These are phyloP conservation scores for Leccinum variicolor DNA, from an alignment of 768 basidiomycete genomes.

Conservation along the genomic window DNA sequence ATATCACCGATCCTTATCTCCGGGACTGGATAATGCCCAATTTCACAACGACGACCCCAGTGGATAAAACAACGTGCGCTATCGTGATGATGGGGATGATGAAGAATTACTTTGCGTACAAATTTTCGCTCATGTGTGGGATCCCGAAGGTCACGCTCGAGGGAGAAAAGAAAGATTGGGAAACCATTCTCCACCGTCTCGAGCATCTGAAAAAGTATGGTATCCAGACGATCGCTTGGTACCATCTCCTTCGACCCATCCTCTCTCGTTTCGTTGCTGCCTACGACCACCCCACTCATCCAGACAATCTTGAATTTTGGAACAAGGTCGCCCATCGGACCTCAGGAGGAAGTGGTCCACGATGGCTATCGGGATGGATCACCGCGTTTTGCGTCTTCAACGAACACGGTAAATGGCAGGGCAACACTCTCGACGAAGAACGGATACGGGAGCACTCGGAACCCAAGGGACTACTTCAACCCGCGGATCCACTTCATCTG, in stretches of 20 bases:
- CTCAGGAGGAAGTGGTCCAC: slow-evolving; percentile 26
- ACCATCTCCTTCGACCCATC: slow-evolving; percentile 38
- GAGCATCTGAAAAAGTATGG: slow-evolving; percentile 41
- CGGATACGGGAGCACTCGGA: slow-evolving; percentile 26
- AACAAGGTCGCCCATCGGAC: slow-evolving; percentile 31
- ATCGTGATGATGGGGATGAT: slow-evolving; percentile 42
- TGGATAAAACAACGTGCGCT: slow-evolving; percentile 36
- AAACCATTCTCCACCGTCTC: slow-evolving; percentile 36
- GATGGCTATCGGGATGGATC: slow-evolving; percentile 39
- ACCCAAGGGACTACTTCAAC: slow-evolving; percentile 31
- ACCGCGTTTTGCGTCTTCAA: slow-evolving; percentile 35
- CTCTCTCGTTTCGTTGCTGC: slow-evolving; percentile 35
- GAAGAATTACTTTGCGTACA: slow-evolving; percentile 39
- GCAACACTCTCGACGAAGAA: slow-evolving; percentile 29
- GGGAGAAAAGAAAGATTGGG: slow-evolving; percentile 41
- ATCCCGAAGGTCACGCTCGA: slow-evolving; percentile 44
- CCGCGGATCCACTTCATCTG: slow-evolving; percentile 23
- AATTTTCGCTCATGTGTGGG: slow-evolving; percentile 33
- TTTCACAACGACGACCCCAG: slow-evolving; percentile 43
- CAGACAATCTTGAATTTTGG: slow-evolving; percentile 37
- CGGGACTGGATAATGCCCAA: slow-evolving; percentile 40
- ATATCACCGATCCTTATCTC: slow-evolving; percentile 25
- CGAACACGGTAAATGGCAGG: slow-evolving; percentile 32
- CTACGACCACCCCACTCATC: slow-evolving; percentile 30
- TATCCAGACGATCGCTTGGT: slow-evolving; percentile 35